Percentiles rank a stretch among this genome's conserved stretches.
Evolutionary conservation across 2,329 filamentous ascomycete genomes (phyloP).

Genomic region (Penicillium sp.): DNA sequence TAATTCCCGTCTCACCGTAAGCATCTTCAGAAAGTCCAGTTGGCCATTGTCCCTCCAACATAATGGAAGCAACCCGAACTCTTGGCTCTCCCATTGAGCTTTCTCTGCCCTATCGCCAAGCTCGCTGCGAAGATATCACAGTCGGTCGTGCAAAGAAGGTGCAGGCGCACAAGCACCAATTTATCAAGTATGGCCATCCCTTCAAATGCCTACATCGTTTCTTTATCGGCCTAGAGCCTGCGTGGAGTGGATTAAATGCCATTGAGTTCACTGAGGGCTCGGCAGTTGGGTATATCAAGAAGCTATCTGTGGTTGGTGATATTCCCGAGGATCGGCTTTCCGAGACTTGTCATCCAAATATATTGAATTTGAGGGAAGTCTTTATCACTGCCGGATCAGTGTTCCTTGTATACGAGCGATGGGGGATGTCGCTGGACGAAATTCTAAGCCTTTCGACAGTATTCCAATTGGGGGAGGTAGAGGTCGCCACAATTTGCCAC

Average conservation of each 20-base stretch:
- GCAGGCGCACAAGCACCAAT: not conserved
- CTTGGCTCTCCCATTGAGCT: constrained; percentile 7
- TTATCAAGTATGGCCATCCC: constrained; percentile 18
- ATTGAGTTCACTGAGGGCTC: constrained; percentile 19
- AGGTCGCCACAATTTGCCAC: constrained; percentile 19
- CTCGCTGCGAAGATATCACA: not conserved
- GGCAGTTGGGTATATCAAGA: constrained; percentile 13
- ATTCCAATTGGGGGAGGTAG: constrained; percentile 17
- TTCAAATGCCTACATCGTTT: constrained; percentile 14
- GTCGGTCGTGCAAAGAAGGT: not conserved
- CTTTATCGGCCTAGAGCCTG: constrained; percentile 16
- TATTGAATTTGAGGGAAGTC: constrained; percentile 17
- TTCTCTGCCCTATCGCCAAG: constrained; percentile 4
- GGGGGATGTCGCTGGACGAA: constrained; percentile 12
- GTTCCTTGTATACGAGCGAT: constrained; percentile 16
- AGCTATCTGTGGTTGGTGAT: constrained; percentile 1
- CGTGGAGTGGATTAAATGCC: constrained; percentile 16
- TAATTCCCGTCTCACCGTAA: no score
- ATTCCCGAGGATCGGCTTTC: not conserved
- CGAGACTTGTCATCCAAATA: constrained; percentile 9
- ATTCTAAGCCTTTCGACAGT: constrained; percentile 4
- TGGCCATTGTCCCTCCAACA: not conserved
- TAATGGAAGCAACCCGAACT: not conserved
- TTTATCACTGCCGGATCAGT: constrained; percentile 10
- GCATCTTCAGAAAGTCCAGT: not conserved